phyloP scores from a whole-genome alignment of 75 land plant species.

The Picea glauca region DNA sequence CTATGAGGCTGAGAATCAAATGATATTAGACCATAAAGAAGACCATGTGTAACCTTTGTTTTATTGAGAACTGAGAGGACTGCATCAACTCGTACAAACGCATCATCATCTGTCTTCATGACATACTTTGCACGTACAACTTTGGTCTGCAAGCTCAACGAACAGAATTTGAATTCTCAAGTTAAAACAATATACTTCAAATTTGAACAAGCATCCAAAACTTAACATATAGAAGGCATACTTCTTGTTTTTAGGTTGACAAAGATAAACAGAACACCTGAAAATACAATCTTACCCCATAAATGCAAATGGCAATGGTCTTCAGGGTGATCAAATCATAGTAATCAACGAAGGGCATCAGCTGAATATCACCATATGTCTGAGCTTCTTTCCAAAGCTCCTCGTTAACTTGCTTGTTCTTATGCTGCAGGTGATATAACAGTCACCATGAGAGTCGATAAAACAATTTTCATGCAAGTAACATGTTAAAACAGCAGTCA shows the following conservation, averaged over 20 bases:
- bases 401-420: conserved; percentile 66
- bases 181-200: background rate
- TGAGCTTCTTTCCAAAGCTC: conserved; percentile 85
- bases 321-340: conserved; percentile 79
- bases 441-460: background rate
- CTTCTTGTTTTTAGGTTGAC: background rate
- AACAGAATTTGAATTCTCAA: background rate
- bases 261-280: conserved; percentile 1
- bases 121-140: conserved; percentile 68
- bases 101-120: conserved; percentile 99
- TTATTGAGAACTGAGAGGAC: conserved; percentile 44
- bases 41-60: conserved; percentile 39
- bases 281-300: conserved; percentile 52
- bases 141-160: conserved; percentile 51
- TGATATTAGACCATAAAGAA: conserved; percentile 65
- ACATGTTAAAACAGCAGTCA: background rate
- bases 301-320: conserved; percentile 84
- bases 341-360: conserved; percentile 96
- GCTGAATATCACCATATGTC: conserved; percentile 83
- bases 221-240: background rate
- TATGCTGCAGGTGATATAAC: conserved; percentile 41
- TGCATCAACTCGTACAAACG: conserved; percentile 88
- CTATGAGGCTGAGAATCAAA: conserved; percentile 60
- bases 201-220: background rate
- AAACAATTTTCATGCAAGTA: background rate